Base-by-base conservation (phyloP, 2,329 filamentous ascomycete genomes). In the Cladobotryum mycophilum region DNA sequence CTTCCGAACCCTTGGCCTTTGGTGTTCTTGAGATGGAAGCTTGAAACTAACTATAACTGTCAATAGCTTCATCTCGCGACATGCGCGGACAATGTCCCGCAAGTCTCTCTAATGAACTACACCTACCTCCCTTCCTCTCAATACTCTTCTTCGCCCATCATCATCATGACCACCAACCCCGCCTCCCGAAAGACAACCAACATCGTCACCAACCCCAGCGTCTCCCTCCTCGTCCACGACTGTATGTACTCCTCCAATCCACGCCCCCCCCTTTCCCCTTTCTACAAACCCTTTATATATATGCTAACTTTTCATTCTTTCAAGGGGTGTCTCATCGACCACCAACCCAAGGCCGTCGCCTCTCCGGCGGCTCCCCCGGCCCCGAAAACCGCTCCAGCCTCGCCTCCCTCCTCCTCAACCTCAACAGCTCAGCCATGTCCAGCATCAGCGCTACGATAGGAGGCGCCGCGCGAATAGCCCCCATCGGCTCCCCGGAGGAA, bases 51-150 rank as follows among this genome's bases (percentile, higher is more conserved):
- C 18, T 17, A n/a, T n/a, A 38, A 5, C 9, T 17, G 14, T 17
- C 5, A 15, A 58, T 62, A 96, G 90, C 89, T 99, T 58, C 92
- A 97, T 70, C 86, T 99, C 47, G 91, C 93, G 60, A 97, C 93
- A 51, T 95, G 88, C 68, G 83, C 83, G 60, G 78, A 86, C 58
- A 86, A 92, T 63, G 76, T 83, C 56, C 93, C 93, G 7, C 89
- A 96, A 67, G 88, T 97, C 59, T 93, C 90, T 35, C 82, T 99
- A 57, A 97, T 97, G 93, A 96, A 95, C 76, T 97, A 96, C 75
- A 97, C 93, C 64, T 97, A 96, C 71, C 86, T 99, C 20, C 86
- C 90, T 36, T 82, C 78, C 5, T 88, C 87, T 13, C 84, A 83
- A 38, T 85, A 83, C 68, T 79, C 81, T 36, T 65, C 78, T 46